Base-by-base conservation (phyloP, 306 rosid species). In the Begonia masoniana region DNA sequence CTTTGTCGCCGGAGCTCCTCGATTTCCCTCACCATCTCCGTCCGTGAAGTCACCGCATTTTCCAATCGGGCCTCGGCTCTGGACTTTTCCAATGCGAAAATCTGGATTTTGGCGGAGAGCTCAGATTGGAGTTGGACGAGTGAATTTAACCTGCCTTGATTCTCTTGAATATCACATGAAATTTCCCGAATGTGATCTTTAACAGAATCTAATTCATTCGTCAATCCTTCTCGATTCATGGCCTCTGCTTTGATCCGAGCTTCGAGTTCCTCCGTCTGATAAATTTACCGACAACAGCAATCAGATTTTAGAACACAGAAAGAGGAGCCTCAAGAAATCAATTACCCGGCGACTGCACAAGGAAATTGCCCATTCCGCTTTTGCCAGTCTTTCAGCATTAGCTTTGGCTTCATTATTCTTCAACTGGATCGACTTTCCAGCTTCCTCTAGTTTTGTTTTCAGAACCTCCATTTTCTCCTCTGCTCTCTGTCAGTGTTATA, bases 291-390 rank as follows among this genome's bases (percentile, higher is more conserved):
- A 31, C 39, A 6, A 31, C 39, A 31, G 39, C 8, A 31, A 31
- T 31, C 39, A 31, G 39, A 21, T 17, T 12, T n/a, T 48, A 26
- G 9, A 54, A 23, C 31, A 35, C 15, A 41, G 39, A 49, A 36
- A 47, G 41, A 13, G 43, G 43, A 23, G 0, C 8, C 14, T 15
- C n/a, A 53, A 54, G 41, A 47, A 43, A 47, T 23, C 13, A 14
- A 26, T 55, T 77, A 82, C 97, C 78, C 84, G 60, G 8, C 54
- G 62, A 51, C 61, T 74, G 71, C 88, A 77, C 56, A 88, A 62
- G 60, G 60, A 65, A 68, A 88, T 76, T 51, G 80, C 77, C 81
- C 92, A 72, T 70, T 79, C 76, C 10, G 97, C 97, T 78, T 78
- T 84, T 16, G 77, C 48, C 7, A 54, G 77, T 56, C 74, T 77